phyloP scores from a whole-genome alignment of 2,329 filamentous ascomycete species.

The Ascochyta viciae-villosae region DNA sequence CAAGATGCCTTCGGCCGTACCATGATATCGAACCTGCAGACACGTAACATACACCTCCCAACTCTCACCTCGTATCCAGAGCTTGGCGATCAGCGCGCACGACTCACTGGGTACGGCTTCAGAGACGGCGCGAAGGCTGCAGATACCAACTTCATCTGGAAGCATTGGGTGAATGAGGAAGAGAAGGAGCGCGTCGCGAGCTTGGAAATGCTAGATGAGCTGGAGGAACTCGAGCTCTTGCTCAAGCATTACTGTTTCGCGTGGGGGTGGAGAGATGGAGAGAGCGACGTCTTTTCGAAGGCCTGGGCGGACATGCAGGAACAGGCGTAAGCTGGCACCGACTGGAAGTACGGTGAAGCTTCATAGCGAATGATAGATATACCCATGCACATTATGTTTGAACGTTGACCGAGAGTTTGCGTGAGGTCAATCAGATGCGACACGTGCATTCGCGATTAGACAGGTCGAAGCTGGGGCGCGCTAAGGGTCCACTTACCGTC shows the following conservation, averaged over 20 bases:
- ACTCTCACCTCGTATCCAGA: conserved; percentile 77
- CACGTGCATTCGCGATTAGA: conserved; percentile 9
- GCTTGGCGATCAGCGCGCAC: conserved; percentile 69
- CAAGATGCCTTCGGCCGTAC: conserved; percentile 86
- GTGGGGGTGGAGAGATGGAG: conserved; percentile 78
- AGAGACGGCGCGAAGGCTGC: conserved; percentile 61
- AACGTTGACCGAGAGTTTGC: not conserved
- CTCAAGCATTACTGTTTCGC: conserved; percentile 88
- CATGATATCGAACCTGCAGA: conserved; percentile 89
- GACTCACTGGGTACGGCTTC: conserved; percentile 74
- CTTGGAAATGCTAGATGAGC: conserved; percentile 89
- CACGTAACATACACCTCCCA: conserved; percentile 82
- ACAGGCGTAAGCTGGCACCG: conserved; percentile 14
- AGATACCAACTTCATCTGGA: conserved; percentile 76
- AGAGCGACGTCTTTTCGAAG: conserved; percentile 37
- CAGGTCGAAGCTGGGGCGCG: conserved; percentile 3
- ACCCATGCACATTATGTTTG: not conserved
- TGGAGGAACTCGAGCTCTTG: conserved; percentile 91
- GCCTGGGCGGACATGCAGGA: conserved; percentile 42
- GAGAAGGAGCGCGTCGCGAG: conserved; percentile 82
- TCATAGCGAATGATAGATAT: not conserved
- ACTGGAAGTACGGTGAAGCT: not conserved
- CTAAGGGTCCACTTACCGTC: conserved; percentile 14
- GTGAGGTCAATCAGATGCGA: not conserved
- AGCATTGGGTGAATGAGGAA: conserved; percentile 70